phyloP scores from a whole-genome alignment of 805 yeast species.

The Metschnikowia noctiluminum region DNA sequence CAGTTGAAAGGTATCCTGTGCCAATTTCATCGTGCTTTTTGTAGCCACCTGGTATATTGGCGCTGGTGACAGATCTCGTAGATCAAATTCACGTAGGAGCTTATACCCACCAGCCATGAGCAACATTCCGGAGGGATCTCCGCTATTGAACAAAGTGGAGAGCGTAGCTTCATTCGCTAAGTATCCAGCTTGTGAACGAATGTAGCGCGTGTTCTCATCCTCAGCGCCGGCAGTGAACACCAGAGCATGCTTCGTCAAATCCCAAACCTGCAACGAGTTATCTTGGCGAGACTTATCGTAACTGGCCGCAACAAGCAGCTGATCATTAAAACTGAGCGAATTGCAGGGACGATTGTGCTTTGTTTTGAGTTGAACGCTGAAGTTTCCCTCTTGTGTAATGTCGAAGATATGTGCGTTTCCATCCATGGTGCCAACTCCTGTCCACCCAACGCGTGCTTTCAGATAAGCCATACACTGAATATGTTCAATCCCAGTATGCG shows the following conservation, averaged over 20 bases:
- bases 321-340: conserved; percentile 62
- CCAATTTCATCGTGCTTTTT: conserved; percentile 63
- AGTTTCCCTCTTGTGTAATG: conserved; percentile 38
- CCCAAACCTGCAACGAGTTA: conserved; percentile 77
- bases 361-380: conserved; percentile 48
- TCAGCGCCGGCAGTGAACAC: conserved; percentile 15
- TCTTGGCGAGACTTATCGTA: conserved; percentile 76
- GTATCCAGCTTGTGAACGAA: conserved; percentile 53
- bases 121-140: conserved; percentile 18
- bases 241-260: conserved; percentile 57
- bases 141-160: conserved; percentile 55
- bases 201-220: conserved; percentile 47
- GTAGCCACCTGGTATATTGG: conserved; percentile 76
- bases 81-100: conserved; percentile 72
- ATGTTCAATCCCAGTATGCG: conserved; percentile 61
- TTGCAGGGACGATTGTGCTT: conserved; percentile 74
- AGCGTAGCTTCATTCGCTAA: conserved; percentile 73
- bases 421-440: conserved; percentile 71
- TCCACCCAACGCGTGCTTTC: conserved; percentile 49
- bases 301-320: conserved; percentile 70
- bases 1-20: conserved; percentile 64
- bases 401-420: conserved; percentile 67
- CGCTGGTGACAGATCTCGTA: conserved; percentile 47
- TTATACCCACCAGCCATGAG: conserved; percentile 76
- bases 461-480: conserved; percentile 69